phyloP scores from a whole-genome alignment of 208 protist genomes.

The Spongospora subterranea region DNA sequence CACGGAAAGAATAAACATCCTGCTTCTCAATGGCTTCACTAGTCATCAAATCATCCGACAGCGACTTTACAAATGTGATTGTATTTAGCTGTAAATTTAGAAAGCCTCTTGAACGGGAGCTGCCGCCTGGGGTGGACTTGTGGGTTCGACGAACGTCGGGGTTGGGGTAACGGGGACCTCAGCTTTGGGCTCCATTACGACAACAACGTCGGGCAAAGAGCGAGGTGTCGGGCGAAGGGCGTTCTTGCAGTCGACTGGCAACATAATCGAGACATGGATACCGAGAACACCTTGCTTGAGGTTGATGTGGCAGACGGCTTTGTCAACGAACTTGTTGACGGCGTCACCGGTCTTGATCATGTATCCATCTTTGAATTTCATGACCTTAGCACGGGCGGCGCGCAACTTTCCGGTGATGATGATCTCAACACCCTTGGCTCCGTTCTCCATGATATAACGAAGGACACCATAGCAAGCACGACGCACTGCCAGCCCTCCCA shows the following conservation, averaged over 20 bases:
- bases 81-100: no score
- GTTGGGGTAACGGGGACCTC: constrained; percentile 62
- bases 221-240: constrained; percentile 73
- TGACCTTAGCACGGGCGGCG: constrained; percentile 94
- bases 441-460: constrained; percentile 96
- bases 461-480: constrained; percentile 96
- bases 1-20: no score
- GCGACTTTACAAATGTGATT: no score
- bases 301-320: constrained; percentile 93
- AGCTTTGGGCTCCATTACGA: constrained; percentile 82
- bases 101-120: no score
- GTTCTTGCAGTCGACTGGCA: constrained; percentile 86
- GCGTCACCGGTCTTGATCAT: constrained; percentile 95
- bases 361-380: constrained; percentile 99
- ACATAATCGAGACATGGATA: constrained; percentile 98
- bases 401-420: constrained; percentile 98
- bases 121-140: background rate
- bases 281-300: constrained; percentile 95
- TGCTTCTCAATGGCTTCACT: no score
- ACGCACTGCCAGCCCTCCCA: constrained; percentile 94
- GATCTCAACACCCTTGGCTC: constrained; percentile 98
- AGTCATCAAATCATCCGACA: no score
- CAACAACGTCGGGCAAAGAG: constrained; percentile 79
- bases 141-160: background rate
- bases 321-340: constrained; percentile 87